Percentiles rank a stretch among this genome's conserved stretches.
phyloP scores from a whole-genome alignment of 108 stramenopile genomes.

The Nitzschia sp. region DNA sequence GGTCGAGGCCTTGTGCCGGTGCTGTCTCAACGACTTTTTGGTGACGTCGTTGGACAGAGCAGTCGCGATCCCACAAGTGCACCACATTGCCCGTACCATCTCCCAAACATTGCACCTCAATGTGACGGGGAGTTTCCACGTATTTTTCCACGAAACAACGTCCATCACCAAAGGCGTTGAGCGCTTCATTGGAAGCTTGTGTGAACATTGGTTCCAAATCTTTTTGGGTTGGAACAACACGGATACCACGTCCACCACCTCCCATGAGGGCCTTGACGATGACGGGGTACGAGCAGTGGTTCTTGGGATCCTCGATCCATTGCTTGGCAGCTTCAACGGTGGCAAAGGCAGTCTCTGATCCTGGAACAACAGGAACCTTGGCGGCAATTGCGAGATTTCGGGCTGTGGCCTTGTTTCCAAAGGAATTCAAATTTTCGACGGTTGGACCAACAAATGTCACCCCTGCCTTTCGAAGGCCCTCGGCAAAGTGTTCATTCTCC shows the following conservation, averaged over 20 bases:
- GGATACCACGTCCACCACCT: constrained; percentile 96
- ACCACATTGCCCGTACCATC: constrained; percentile 92
- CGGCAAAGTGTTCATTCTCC: constrained; percentile 87
- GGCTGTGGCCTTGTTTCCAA: constrained; percentile 94
- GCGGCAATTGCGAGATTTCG: constrained; percentile 78
- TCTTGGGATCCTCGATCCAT: constrained; percentile 74
- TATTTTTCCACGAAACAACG: constrained; percentile 92
- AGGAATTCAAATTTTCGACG: constrained; percentile 75
- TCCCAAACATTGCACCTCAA: constrained; percentile 95
- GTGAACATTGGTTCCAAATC: constrained; percentile 75
- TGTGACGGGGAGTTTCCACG: constrained; percentile 91
- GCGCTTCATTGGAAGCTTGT: constrained; percentile 80
- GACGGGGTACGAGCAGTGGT: constrained; percentile 85
- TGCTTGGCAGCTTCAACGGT: constrained; percentile 77
- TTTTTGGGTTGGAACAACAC: constrained; percentile 76
- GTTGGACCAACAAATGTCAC: constrained; percentile 95
- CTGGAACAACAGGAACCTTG: constrained; percentile 91
- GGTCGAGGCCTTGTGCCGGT: constrained; percentile 79
- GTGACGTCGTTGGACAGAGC: constrained; percentile 97
- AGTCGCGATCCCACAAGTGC: constrained; percentile 96
- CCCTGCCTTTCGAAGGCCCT: constrained; percentile 64
- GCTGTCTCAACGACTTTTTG: constrained; percentile 97
- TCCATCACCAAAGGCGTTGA: constrained; percentile 94
- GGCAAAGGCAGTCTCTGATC: constrained; percentile 85
- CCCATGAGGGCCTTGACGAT: constrained; percentile 97